phyloP scores from a whole-genome alignment of 2,329 filamentous ascomycete genomes.

The Phoma herbarum region DNA sequence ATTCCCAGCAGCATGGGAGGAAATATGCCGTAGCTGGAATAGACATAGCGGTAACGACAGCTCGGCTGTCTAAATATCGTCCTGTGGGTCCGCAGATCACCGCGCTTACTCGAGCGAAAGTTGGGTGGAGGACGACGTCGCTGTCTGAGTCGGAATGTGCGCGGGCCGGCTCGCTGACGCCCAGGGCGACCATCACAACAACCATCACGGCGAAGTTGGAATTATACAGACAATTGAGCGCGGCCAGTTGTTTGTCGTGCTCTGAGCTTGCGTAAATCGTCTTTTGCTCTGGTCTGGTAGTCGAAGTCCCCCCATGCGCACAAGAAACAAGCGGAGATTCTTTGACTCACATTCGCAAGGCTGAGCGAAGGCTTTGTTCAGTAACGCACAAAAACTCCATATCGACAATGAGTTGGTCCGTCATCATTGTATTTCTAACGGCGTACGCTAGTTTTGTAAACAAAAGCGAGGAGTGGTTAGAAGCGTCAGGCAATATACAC shows the following conservation, averaged over 20 bases:
- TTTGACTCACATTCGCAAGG: not conserved
- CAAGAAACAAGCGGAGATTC: too few species aligned
- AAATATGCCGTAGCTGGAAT: not conserved
- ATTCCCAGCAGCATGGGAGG: not conserved
- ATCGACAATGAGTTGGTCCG: not conserved
- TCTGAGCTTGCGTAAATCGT: not conserved
- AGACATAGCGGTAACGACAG: not conserved
- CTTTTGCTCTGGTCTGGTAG: too few species aligned
- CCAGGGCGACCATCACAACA: too few species aligned
- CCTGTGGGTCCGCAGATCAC: not conserved
- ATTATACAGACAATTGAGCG: not conserved
- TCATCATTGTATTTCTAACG: not conserved
- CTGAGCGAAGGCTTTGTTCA: not conserved
- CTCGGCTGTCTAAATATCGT: not conserved
- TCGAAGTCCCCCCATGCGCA: too few species aligned
- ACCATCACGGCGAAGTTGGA: not conserved
- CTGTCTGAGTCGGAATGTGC: too few species aligned
- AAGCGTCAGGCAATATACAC: not conserved
- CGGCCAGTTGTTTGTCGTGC: not conserved
- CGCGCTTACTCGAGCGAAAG: not conserved
- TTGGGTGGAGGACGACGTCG: not conserved
- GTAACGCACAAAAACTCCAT: not conserved
- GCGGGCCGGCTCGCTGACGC: not conserved
- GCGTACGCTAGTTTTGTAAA: not conserved
- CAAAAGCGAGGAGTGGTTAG: not conserved